A percentile compares a stretch with the other conserved stretches of the same genome.
Conservation (phyloP, 441 rosid species). For the Viola pubescens region DNA sequence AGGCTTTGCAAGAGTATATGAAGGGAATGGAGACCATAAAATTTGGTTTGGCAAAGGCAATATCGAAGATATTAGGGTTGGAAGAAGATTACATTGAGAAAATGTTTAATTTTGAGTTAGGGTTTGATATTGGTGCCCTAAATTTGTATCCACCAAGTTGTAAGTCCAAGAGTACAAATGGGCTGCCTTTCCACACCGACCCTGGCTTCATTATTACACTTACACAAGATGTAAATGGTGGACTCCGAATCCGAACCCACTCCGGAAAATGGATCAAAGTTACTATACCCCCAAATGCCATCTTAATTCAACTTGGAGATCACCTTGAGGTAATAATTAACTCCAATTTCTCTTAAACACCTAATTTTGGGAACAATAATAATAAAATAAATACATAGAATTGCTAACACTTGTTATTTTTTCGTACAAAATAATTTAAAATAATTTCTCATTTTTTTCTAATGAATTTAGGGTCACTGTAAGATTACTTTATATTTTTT, state of each 20-base stretch:
- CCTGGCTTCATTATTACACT: conserved; percentile 31
- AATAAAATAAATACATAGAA: background rate
- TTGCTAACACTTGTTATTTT: background rate
- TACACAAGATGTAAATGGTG: conserved; percentile 26
- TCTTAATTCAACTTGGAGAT: conserved; percentile 26
- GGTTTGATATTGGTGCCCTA: conserved; percentile 27
- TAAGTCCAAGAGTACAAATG: conserved; percentile 20
- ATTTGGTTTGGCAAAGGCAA: conserved; percentile 23
- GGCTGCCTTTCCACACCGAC: conserved; percentile 25
- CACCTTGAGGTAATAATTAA: conserved; percentile 25
- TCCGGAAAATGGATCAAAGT: conserved; percentile 23
- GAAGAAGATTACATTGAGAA: conserved; percentile 31
- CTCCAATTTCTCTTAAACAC: background rate
- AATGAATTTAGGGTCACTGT: no score
- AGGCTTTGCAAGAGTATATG: conserved; percentile 18
- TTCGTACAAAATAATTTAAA: no score
- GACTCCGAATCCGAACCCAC: conserved; percentile 20
- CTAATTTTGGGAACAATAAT: background rate
- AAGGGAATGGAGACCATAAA: conserved; percentile 17
- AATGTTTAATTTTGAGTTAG: conserved; percentile 14
- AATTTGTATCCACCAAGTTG: conserved; percentile 25
- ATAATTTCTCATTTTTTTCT: no score
- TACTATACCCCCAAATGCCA: conserved; percentile 16
- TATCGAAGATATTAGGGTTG: conserved; percentile 23
- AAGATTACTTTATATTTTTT: no score